Evolutionary conservation across 129 eudicot species (phyloP).

Genomic region (Centella asiatica): DNA sequence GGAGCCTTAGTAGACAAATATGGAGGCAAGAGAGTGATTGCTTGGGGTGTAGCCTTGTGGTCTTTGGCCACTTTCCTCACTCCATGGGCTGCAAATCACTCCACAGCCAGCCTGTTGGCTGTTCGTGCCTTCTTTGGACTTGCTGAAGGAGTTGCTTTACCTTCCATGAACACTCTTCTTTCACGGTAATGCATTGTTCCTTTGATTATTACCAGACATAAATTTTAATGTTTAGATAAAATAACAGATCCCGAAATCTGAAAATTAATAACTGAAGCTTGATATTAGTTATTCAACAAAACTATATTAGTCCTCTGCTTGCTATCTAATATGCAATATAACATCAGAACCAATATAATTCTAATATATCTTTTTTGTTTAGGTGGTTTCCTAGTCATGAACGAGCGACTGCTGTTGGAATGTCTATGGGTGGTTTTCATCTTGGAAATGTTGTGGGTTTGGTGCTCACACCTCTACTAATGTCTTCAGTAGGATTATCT

Average conservation of each 20-base stretch:
- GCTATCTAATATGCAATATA: too few relatives aligned
- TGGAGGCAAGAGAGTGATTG: constrained; percentile 76
- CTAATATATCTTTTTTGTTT: constrained; percentile 1
- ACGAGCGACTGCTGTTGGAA: constrained; percentile 90
- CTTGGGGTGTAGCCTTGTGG: constrained; percentile 95
- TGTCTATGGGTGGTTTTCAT: constrained; percentile 99
- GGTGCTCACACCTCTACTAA: constrained; percentile 55
- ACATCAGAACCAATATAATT: neutral
- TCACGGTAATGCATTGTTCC: constrained; percentile 54
- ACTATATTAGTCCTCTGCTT: too few relatives aligned
- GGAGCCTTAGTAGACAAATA: constrained; percentile 95
- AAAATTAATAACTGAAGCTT: too few relatives aligned
- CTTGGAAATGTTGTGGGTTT: constrained; percentile 94
- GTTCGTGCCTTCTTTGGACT: constrained; percentile 89
- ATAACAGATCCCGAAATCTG: too few relatives aligned
- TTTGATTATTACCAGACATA: too few relatives aligned
- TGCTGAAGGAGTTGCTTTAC: constrained; percentile 95
- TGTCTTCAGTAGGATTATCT: constrained; percentile 66
- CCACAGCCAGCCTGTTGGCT: constrained; percentile 64
- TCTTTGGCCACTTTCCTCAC: constrained; percentile 85
- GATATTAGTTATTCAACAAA: too few relatives aligned
- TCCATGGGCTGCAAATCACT: constrained; percentile 96
- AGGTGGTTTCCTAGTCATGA: constrained; percentile 97
- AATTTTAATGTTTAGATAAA: too few relatives aligned
- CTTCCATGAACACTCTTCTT: constrained; percentile 77